A percentile compares a stretch with the other conserved stretches of the same genome.
These are phyloP conservation scores for Beauveria australis DNA, from an alignment of 2,329 filamentous ascomycete genomes.

Conservation along the genomic window DNA sequence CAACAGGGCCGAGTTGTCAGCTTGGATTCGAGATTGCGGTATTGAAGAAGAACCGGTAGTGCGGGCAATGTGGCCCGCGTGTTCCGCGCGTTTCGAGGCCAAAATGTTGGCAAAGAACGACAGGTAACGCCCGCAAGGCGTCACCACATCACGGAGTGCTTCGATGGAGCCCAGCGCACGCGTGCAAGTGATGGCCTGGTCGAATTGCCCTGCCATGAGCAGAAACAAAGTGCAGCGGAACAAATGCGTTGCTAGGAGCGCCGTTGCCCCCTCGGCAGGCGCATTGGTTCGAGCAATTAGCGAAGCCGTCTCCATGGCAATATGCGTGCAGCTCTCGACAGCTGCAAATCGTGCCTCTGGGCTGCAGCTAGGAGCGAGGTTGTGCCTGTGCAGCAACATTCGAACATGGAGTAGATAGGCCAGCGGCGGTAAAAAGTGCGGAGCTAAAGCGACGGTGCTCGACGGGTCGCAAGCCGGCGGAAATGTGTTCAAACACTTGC, in stretches of 20 bases:
- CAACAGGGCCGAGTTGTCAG: constrained; percentile 25
- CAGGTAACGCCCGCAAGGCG: constrained; percentile 72
- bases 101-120: constrained; percentile 71
- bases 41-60: constrained; percentile 20
- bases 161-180: constrained; percentile 64
- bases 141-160: constrained; percentile 61
- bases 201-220: constrained; percentile 64
- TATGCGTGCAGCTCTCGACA: constrained; percentile 66
- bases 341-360: constrained; percentile 59
- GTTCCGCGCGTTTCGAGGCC: constrained; percentile 43
- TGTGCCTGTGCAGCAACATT: constrained; percentile 82
- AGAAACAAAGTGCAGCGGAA: constrained; percentile 82
- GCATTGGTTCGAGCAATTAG: constrained; percentile 60
- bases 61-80: constrained; percentile 30
- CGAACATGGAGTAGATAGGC: constrained; percentile 74
- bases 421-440: constrained; percentile 65
- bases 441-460: constrained; percentile 60
- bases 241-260: constrained; percentile 71
- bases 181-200: constrained; percentile 64
- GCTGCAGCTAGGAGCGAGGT: constrained; percentile 66
- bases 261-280: constrained; percentile 58
- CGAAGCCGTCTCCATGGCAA: constrained; percentile 69
- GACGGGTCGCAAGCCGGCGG: constrained; percentile 64
- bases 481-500: constrained; percentile 64
- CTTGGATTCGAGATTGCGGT: constrained; percentile 23